Evolutionary conservation across 2,329 filamentous ascomycete genomes (phyloP).

Genomic region (Colletotrichum viniferum): DNA sequence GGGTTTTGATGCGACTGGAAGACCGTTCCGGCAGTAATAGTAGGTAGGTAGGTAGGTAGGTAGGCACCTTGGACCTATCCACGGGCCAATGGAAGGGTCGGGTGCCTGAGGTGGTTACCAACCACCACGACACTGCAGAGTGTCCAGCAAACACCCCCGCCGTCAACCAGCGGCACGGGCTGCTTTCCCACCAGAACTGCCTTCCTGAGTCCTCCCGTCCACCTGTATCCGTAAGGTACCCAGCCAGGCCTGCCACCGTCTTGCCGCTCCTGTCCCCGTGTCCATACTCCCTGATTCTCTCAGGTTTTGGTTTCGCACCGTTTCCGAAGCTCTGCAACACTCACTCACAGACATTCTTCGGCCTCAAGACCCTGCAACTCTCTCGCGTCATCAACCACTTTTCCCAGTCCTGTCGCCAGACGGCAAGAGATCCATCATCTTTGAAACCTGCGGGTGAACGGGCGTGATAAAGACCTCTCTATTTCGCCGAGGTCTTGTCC

Average conservation of each 20-base stretch:
- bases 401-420: not conserved
- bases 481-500: not conserved
- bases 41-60: too few species aligned
- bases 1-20: not conserved
- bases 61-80: not conserved
- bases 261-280: not conserved
- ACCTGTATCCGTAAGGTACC: not conserved
- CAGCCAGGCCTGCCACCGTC: not conserved
- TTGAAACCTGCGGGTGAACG: not conserved
- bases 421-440: not conserved
- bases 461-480: not conserved
- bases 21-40: not conserved
- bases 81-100: too few species aligned
- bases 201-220: not conserved
- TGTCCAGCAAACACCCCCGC: not conserved
- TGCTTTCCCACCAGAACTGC: not conserved
- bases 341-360: not conserved
- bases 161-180: not conserved
- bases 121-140: not conserved
- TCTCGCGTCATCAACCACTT: not conserved
- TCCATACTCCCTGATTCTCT: not conserved
- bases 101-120: not conserved
- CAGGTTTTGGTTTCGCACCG: not conserved
- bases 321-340: not conserved
- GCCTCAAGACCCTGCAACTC: not conserved